Percentiles rank a stretch among this genome's conserved stretches.
Evolutionary conservation across 805 yeast genomes (phyloP).

Genomic region (Lipomyces yamadae): DNA sequence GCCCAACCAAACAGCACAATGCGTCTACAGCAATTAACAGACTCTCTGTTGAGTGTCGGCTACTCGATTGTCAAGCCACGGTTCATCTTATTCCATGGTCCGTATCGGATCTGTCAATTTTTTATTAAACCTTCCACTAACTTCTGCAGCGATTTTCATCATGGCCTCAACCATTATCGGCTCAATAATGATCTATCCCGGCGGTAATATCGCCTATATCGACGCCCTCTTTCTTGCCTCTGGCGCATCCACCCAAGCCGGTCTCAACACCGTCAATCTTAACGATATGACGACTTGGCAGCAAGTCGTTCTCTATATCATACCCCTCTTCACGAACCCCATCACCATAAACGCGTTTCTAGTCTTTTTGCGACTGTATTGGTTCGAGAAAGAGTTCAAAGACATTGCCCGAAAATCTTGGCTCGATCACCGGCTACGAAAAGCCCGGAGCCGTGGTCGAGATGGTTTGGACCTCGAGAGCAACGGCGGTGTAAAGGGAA

Average conservation of each 20-base stretch:
- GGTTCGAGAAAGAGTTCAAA: conserved; percentile 88
- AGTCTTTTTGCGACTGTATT: conserved; percentile 76
- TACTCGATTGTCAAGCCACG: conserved; percentile 32
- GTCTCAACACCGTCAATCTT: conserved; percentile 77
- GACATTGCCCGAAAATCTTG: conserved; percentile 80
- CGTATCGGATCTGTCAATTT: background rate
- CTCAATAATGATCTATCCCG: conserved; percentile 79
- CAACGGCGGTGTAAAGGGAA: conserved; percentile 25
- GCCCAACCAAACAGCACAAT: background rate
- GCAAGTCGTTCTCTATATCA: conserved; percentile 70
- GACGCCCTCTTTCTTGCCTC: conserved; percentile 78
- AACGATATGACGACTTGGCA: conserved; percentile 73
- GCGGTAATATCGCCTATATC: conserved; percentile 65
- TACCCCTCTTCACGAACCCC: conserved; percentile 77
- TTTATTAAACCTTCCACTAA: conserved; percentile 55
- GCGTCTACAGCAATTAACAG: background rate
- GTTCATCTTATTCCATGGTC: conserved; percentile 34
- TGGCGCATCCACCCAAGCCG: conserved; percentile 89
- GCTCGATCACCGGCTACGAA: conserved; percentile 76
- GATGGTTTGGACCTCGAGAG: conserved; percentile 22
- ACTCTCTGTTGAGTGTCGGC: conserved; percentile 1
- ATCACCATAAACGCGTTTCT: conserved; percentile 82
- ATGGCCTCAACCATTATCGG: conserved; percentile 62
- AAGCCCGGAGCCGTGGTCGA: conserved; percentile 68
- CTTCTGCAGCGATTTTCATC: conserved; percentile 56